These are phyloP conservation scores for Erigeron canadensis DNA, from an alignment of 129 eudicot species.

Conservation along the genomic window DNA sequence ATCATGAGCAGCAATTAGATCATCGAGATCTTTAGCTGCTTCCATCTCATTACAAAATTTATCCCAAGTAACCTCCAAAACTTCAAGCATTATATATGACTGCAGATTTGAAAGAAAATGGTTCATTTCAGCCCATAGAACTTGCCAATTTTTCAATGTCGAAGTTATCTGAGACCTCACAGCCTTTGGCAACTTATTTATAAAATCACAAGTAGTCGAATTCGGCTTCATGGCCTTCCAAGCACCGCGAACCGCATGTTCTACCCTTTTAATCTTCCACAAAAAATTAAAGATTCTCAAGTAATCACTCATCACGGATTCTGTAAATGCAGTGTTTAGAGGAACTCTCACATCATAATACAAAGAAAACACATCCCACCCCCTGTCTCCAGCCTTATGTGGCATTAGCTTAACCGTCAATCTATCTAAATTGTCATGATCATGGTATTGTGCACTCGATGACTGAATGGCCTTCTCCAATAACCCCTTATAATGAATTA, in stretches of 20 bases:
- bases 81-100: constrained; percentile 90
- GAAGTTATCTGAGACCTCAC: constrained; percentile 55
- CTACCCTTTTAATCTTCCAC: constrained; percentile 94
- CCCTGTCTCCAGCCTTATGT: constrained; percentile 63
- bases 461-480: constrained; percentile 76
- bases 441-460: constrained; percentile 88
- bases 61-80: constrained; percentile 86
- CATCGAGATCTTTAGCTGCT: constrained; percentile 84
- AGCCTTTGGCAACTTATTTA: constrained; percentile 49
- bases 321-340: constrained; percentile 70
- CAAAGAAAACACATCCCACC: constrained; percentile 90
- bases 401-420: constrained; percentile 94
- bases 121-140: constrained; percentile 90
- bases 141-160: constrained; percentile 74
- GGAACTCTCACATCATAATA: constrained; percentile 74
- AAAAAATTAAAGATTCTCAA: constrained; percentile 74
- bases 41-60: constrained; percentile 77
- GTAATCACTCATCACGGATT: constrained; percentile 74
- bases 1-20: constrained; percentile 80
- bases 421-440: constrained; percentile 64
- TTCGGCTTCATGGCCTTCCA: constrained; percentile 96
- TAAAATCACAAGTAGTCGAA: constrained; percentile 50
- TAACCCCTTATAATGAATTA: constrained; percentile 74
- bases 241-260: constrained; percentile 69
- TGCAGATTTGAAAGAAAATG: constrained; percentile 83